These are phyloP conservation scores for Podaxis sp. DNA, from an alignment of 768 basidiomycete genomes.

Conservation along the genomic window DNA sequence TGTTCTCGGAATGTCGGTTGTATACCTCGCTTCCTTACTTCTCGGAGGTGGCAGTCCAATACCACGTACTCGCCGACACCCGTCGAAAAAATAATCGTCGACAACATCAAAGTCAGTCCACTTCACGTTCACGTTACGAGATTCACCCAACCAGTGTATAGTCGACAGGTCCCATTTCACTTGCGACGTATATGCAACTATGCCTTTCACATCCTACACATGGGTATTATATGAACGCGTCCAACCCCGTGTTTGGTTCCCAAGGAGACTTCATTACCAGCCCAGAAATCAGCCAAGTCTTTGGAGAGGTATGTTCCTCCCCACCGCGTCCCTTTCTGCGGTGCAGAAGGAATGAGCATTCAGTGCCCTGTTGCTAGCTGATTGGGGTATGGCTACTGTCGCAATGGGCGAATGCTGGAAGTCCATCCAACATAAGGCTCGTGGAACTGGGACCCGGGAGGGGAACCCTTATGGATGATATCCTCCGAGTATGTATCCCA, in stretches of 20 bases:
- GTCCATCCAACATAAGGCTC: slow-evolving; percentile 54
- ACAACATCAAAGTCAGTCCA: slow-evolving; percentile 64
- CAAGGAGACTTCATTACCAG: slow-evolving; percentile 94
- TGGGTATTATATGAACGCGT: slow-evolving; percentile 87
- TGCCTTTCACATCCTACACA: slow-evolving; percentile 87
- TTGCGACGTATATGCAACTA: slow-evolving; percentile 88
- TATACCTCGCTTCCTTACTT: slow-evolving; percentile 7
- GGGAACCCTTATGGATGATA: slow-evolving; percentile 89
- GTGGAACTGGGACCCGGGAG: slow-evolving; percentile 94
- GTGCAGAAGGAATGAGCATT: slow-evolving; percentile 37
- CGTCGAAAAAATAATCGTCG: slow-evolving; percentile 65
- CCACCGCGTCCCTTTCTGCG: background rate
- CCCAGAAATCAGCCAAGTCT: slow-evolving; percentile 94
- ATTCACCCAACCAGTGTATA: slow-evolving; percentile 26
- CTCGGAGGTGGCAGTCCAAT: slow-evolving; percentile 10
- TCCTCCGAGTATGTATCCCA: slow-evolving; percentile 65
- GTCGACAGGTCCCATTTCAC: slow-evolving; percentile 87
- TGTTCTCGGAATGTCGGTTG: slow-evolving; percentile 8
- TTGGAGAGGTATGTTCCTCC: slow-evolving; percentile 78
- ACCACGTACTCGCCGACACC: slow-evolving; percentile 27
- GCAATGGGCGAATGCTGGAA: slow-evolving; percentile 62
- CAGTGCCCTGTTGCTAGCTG: slow-evolving; percentile 49
- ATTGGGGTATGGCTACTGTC: slow-evolving; percentile 84
- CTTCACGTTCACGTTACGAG: background rate
- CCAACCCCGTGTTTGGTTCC: slow-evolving; percentile 76